Evolutionary conservation across 2,329 filamentous ascomycete species (phyloP), one percentile per base, ranked within the genome.

Genomic region (Pleoardoris graminearum): DNA sequence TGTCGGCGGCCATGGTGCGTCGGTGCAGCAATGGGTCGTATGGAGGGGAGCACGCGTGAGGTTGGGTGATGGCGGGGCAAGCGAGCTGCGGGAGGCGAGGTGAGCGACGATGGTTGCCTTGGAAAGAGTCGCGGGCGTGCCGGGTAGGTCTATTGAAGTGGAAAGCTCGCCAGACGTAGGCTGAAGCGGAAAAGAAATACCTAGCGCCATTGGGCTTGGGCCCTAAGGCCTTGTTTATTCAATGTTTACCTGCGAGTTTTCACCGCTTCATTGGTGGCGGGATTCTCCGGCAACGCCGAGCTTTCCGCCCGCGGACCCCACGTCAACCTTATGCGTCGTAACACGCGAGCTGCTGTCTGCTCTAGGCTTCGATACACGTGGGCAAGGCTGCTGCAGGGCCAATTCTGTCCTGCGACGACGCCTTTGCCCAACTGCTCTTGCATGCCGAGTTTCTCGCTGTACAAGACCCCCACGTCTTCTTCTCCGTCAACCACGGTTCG

Each of bases 1-100:
- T 66, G 35, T 67, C 66, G 41, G 60, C 61, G 39, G 69, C 58
- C 68, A 71, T 73, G 42, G 41, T 58, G 58, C 50, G 36, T 49
- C 53, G 51, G 46, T 53, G 30, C 39, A 45, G 49, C 22, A 44
- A 30, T n/a, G 16, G 63, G 62, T 69, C 63, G 67, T 68, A 64
- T 70, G 67, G 30, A 46, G 27, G 46, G 45, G 39, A 25, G 38
- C 19, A 42, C 30, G 43, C 22, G 33, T 17, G 19, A 37, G 29
- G 38, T 19, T 50, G 33, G 37, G 41, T 17, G 36, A 35, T 30
- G 16, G 43, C 37, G 45, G 46, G 46, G 51, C 51, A 49, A 17
- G 44, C 44, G 23, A 16, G 33, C 14, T 16, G 33, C 33, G 33
- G 16, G 51, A 53, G 25, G 44, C 32, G 23, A 17, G 19, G 19